These are phyloP conservation scores for Trichoderma sp. DNA, from an alignment of 2,329 filamentous ascomycete species.

Conservation along the genomic window DNA sequence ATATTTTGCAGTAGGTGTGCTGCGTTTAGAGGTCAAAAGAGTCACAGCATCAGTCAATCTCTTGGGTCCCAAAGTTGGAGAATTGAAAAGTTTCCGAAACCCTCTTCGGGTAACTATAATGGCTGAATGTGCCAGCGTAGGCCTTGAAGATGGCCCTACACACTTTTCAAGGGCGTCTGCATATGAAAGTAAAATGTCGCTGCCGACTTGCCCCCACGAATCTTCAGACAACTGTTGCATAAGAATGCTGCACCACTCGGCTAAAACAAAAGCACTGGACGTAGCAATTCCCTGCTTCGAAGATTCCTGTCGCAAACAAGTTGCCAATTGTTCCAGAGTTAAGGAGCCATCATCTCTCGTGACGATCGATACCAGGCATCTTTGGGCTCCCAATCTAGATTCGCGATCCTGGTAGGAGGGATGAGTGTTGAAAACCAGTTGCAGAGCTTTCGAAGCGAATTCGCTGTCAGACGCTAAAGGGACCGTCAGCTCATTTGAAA, in stretches of 20 bases:
- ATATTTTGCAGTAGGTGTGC: slow-evolving; percentile 68
- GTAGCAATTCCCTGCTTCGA: slow-evolving; percentile 77
- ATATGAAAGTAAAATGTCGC: slow-evolving; percentile 68
- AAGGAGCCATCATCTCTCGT: slow-evolving; percentile 58
- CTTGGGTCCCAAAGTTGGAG: slow-evolving; percentile 58
- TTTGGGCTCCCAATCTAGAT: slow-evolving; percentile 81
- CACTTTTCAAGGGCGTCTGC: slow-evolving; percentile 80
- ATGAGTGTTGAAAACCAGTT: slow-evolving; percentile 86
- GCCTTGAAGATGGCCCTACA: slow-evolving; percentile 65
- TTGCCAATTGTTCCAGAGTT: slow-evolving; percentile 66
- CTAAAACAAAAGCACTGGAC: slow-evolving; percentile 81
- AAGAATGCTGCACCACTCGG: slow-evolving; percentile 86
- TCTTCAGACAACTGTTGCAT: slow-evolving; percentile 71
- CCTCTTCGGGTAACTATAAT: slow-evolving; percentile 78
- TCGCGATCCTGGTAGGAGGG: slow-evolving; percentile 82
- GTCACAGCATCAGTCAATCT: slow-evolving; percentile 66
- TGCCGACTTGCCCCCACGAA: slow-evolving; percentile 66
- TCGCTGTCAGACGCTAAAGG: slow-evolving; percentile 49
- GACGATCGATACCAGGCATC: slow-evolving; percentile 73
- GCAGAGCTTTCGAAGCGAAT: slow-evolving; percentile 57
- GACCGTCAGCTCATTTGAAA: slow-evolving; percentile 31
- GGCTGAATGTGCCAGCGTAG: slow-evolving; percentile 71
- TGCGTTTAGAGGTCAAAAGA: slow-evolving; percentile 69
- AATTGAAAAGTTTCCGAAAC: slow-evolving; percentile 72
- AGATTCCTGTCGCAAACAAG: slow-evolving; percentile 71